Conservation (phyloP, 257 asterid genomes). For the Perilla frutescens region DNA sequence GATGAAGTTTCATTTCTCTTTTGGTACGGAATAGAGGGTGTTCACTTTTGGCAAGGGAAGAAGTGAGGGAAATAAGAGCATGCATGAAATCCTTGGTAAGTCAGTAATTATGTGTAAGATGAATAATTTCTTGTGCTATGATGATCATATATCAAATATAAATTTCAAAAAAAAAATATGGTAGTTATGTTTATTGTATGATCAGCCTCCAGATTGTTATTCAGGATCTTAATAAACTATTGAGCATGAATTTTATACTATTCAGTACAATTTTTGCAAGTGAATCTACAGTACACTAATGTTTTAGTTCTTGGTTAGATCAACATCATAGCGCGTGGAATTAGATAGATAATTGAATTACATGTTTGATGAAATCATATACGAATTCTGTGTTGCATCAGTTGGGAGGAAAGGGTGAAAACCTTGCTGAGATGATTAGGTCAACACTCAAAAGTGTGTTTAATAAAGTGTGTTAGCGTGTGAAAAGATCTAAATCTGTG, state of each 20-base stretch:
- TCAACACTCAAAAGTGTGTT: no score
- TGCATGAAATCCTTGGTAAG: slow-evolving; percentile 84
- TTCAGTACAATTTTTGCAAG: no score
- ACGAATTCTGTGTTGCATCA: slow-evolving; percentile 22
- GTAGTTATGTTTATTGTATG: no score
- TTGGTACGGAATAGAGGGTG: slow-evolving; percentile 58
- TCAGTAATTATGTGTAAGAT: neutral
- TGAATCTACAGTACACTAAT: no score
- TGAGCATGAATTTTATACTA: neutral
- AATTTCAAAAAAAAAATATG: no score
- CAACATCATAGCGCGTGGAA: neutral
- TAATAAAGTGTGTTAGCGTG: no score
- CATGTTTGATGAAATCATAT: no score
- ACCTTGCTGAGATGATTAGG: slow-evolving; percentile 98
- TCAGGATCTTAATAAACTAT: neutral
- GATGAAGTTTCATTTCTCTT: slow-evolving; percentile 13
- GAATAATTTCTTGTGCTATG: no score
- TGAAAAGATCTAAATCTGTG: no score
- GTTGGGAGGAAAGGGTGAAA: slow-evolving; percentile 98
- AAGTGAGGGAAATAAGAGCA: slow-evolving; percentile 93
- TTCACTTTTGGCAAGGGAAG: slow-evolving; percentile 90
- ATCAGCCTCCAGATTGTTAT: no score
- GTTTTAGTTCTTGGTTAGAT: no score
- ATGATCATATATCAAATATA: no score
- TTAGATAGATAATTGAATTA: neutral